Evolutionary conservation across 2,329 filamentous ascomycete species (phyloP), one percentile per base, ranked within the genome.

Genomic region (Aureobasidium uvarum): DNA sequence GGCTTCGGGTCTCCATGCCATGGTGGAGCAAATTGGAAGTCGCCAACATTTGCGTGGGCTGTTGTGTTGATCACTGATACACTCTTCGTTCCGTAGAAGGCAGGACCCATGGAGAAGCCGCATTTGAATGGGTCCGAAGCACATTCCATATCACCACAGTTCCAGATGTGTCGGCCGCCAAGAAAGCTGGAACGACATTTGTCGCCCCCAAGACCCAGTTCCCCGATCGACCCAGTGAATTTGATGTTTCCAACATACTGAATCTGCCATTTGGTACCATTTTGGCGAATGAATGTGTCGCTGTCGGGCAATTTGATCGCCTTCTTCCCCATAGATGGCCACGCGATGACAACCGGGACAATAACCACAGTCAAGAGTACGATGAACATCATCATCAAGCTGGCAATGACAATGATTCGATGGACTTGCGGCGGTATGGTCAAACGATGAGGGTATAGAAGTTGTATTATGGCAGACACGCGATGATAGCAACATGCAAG

Each of bases 141-240:
- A 66, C 39, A 51, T 38, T 25, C 25, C 64, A 66, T 66, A 46
- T 66, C 56, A 38, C 64, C 64, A 45, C 64, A 66, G 25, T 59
- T 60, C 64, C 64, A 66, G 13, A 66, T 66, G n/a, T 50, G 31
- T 33, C 46, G 25, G 2, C 55, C 46, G 39, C 56, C 64, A 2
- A 66, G 46, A 33, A 54, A 50, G 45, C 64, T 59, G 33, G 54
- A 62, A 5, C 64, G 64, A 31, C 64, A 66, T 50, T 63, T 66
- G 48, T 66, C 64, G 25, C 64, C 64, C 14, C 56, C 55, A 11
- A 66, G 56, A 25, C n/a, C 23, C 10, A 55, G 48, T 8, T 38
- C 14, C 2, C 48, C 54, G 1, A 66, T 46, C 5, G 45, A 11
- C 14, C 41, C 59, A 33, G 48, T 66, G 25, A 64, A 66, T 38